Percentiles rank a stretch among this genome's conserved stretches.
These are phyloP conservation scores for Talaromyces piceae DNA, from an alignment of 2,329 filamentous ascomycete genomes.

Conservation along the genomic window DNA sequence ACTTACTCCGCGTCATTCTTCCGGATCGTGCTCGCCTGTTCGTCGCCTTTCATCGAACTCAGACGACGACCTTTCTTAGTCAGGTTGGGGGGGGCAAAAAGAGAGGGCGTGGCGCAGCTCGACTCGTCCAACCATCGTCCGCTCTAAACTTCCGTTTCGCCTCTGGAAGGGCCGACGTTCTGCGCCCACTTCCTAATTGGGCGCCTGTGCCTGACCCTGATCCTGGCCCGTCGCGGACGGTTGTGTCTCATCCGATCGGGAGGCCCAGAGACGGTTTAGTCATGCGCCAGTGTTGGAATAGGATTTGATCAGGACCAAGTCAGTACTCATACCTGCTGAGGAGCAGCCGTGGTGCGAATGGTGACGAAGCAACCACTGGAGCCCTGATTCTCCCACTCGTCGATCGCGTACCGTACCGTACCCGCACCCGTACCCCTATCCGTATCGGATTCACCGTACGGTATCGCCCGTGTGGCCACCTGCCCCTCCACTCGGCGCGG, in stretches of 20 bases:
- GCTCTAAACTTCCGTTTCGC: neutral
- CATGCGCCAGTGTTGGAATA: neutral
- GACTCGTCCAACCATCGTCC: neutral
- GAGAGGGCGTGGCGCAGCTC: neutral
- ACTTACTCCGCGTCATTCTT: neutral
- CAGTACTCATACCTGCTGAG: no score
- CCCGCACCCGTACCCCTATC: no score
- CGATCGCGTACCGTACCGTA: slow-evolving; percentile 1
- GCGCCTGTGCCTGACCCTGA: neutral
- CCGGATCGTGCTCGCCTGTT: neutral
- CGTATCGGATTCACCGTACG: neutral
- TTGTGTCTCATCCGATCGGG: no score
- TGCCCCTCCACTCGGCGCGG: neutral
- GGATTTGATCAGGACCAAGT: no score
- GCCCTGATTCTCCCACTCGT: neutral
- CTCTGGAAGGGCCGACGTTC: neutral
- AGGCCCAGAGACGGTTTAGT: neutral
- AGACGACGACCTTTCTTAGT: neutral
- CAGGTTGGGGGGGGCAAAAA: neutral
- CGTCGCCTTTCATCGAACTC: neutral
- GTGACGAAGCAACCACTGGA: neutral
- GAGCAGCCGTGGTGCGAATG: neutral
- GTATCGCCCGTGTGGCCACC: neutral
- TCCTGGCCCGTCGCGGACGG: neutral
- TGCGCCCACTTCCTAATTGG: neutral